A percentile compares a stretch with the other conserved stretches of the same genome.
Evolutionary conservation across 345 rosid species (phyloP).

Genomic region (Theobroma cacao): DNA sequence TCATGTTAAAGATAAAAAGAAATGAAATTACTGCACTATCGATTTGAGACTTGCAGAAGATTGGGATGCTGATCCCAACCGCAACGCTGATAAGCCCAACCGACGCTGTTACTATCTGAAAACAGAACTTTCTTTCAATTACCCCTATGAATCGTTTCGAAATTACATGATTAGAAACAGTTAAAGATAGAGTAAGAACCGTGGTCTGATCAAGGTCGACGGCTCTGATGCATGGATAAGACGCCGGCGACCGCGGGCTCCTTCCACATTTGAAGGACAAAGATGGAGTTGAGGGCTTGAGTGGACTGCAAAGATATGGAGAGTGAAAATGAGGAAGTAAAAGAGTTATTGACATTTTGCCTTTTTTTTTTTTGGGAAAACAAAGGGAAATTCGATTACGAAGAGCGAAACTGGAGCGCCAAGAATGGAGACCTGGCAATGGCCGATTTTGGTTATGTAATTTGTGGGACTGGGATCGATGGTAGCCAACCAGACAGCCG

Average conservation of each 20-base stretch:
- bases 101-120: constrained; percentile 69
- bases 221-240: constrained; percentile 66
- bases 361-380: not conserved
- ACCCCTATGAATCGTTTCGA: no score
- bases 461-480: no score
- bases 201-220: constrained; percentile 79
- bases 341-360: constrained; percentile 44
- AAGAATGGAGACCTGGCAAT: no score
- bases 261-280: constrained; percentile 24
- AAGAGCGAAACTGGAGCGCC: no score
- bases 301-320: constrained; percentile 50
- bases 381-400: no score
- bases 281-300: constrained; percentile 33
- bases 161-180: no score
- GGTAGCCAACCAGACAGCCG: no score
- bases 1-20: no score
- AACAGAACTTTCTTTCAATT: no score
- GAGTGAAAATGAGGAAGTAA: constrained; percentile 56
- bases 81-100: constrained; percentile 87
- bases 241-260: constrained; percentile 35
- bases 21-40: constrained; percentile 85
- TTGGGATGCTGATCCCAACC: constrained; percentile 77
- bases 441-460: no score
- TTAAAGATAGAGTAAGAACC: constrained; percentile 30
- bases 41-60: constrained; percentile 79